phyloP scores from a whole-genome alignment of 192 early-diverging fungal species.

The Rhizophagus sp. region DNA sequence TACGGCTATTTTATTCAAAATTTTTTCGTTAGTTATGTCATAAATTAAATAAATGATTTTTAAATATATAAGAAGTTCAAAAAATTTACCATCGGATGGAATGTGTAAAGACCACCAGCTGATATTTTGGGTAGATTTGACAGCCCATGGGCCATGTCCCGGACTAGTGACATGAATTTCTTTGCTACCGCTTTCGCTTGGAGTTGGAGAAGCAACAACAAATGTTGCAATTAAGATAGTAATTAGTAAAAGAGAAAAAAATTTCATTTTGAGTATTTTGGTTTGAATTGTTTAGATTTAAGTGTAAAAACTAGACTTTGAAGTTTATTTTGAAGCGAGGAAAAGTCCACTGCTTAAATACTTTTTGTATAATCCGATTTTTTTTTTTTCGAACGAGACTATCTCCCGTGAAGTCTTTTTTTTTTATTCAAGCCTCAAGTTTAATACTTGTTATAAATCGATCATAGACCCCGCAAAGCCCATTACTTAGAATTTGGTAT shows the following conservation, averaged over 20 bases:
- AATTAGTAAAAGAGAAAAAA: not conserved
- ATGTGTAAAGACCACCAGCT: not conserved
- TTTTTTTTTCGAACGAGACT: too few species aligned
- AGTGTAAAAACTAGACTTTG: too few species aligned
- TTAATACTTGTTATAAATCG: too few species aligned
- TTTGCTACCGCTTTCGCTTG: not conserved
- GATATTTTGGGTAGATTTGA: not conserved
- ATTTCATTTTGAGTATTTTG: not conserved
- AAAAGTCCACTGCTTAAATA: too few species aligned
- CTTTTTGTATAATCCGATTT: too few species aligned
- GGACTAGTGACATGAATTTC: not conserved
- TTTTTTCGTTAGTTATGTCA: not conserved
- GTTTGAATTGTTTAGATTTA: too few species aligned
- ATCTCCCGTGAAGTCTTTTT: too few species aligned
- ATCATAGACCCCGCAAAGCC: too few species aligned
- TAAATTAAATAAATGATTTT: not conserved
- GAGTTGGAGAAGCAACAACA: not conserved
- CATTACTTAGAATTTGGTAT: too few species aligned
- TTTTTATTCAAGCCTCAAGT: too few species aligned
- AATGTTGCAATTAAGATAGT: not conserved
- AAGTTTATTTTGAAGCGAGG: too few species aligned
- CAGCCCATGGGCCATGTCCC: slow-evolving; percentile 1
- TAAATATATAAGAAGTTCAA: not conserved
- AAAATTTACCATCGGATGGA: not conserved
- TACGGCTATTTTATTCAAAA: not conserved